phyloP scores from a whole-genome alignment of 1,284 basidiomycete species.

The Trametes hirsuta region DNA sequence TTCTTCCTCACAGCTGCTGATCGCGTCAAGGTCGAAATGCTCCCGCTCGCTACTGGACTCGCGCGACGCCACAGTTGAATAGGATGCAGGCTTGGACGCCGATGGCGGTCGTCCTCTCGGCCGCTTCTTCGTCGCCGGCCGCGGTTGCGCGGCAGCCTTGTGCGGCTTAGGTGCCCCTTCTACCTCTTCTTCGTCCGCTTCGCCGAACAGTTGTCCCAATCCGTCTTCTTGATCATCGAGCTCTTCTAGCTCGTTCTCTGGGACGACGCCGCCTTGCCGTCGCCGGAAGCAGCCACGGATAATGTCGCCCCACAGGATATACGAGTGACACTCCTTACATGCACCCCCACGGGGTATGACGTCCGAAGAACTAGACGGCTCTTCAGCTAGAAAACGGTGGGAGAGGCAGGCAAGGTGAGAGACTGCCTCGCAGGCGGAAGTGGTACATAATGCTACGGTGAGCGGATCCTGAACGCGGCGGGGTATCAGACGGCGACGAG shows the following conservation, averaged over 20 bases:
- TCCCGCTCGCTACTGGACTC: conserved; percentile 27
- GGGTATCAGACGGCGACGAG: not conserved
- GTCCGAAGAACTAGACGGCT: conserved; percentile 15
- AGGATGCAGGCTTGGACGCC: conserved; percentile 5
- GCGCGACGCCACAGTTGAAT: conserved; percentile 8
- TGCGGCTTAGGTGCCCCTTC: not conserved
- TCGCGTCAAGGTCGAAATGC: conserved; percentile 38
- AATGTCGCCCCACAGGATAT: conserved; percentile 75
- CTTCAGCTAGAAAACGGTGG: conserved; percentile 48
- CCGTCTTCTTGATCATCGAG: conserved; percentile 36
- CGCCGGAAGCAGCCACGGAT: conserved; percentile 72
- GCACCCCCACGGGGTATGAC: conserved; percentile 66
- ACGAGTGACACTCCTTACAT: conserved; percentile 58
- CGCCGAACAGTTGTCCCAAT: conserved; percentile 20
- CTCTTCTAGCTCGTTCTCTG: conserved; percentile 31
- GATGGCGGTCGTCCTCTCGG: not conserved
- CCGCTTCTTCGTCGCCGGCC: conserved; percentile 12
- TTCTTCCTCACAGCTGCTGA: conserved; percentile 33
- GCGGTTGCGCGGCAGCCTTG: conserved; percentile 1
- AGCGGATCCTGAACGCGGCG: conserved; percentile 55
- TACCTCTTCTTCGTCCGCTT: conserved; percentile 27
- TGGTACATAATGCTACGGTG: conserved; percentile 54
- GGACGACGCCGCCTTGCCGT: conserved; percentile 37
- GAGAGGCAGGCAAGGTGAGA: conserved; percentile 78
- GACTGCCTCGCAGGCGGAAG: conserved; percentile 50